Evolutionary conservation across 176 grass and related monocot species (phyloP).

Genomic region (Chrysopogon serrulatus): DNA sequence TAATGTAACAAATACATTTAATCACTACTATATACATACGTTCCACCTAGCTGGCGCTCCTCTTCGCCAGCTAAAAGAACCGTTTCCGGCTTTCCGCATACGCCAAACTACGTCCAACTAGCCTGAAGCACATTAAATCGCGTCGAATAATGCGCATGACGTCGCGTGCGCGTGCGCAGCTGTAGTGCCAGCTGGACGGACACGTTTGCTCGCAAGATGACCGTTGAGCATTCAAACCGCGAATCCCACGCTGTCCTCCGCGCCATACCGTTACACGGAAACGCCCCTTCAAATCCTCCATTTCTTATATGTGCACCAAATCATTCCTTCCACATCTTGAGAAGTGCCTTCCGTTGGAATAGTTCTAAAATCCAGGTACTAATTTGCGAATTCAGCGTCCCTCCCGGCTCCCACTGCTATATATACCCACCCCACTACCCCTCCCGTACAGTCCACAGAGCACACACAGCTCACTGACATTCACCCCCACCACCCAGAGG

Average conservation of each 20-base stretch:
- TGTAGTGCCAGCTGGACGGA: background rate
- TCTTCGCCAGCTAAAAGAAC: background rate
- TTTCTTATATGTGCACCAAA: background rate
- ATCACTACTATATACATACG: background rate
- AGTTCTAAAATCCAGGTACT: background rate
- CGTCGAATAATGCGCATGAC: too few relatives aligned
- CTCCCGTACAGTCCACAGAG: background rate
- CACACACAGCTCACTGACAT: background rate
- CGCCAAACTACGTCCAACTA: background rate
- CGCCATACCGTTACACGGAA: background rate
- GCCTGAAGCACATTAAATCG: too few relatives aligned
- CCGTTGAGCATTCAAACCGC: background rate
- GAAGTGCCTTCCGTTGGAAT: background rate
- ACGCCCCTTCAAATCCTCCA: background rate
- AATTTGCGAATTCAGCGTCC: background rate
- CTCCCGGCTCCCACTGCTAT: background rate
- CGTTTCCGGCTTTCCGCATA: too few relatives aligned
- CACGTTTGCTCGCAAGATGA: background rate
- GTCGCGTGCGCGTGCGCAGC: too few relatives aligned
- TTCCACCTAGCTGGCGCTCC: background rate
- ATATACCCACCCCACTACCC: background rate
- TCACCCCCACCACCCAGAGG: background rate
- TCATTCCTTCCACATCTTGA: background rate
- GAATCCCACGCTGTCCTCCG: background rate
- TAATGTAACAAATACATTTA: background rate